A percentile compares a stretch with the other conserved stretches of the same genome.
These are phyloP conservation scores for Flaveria linearis DNA, from an alignment of 129 eudicot species.

Conservation along the genomic window DNA sequence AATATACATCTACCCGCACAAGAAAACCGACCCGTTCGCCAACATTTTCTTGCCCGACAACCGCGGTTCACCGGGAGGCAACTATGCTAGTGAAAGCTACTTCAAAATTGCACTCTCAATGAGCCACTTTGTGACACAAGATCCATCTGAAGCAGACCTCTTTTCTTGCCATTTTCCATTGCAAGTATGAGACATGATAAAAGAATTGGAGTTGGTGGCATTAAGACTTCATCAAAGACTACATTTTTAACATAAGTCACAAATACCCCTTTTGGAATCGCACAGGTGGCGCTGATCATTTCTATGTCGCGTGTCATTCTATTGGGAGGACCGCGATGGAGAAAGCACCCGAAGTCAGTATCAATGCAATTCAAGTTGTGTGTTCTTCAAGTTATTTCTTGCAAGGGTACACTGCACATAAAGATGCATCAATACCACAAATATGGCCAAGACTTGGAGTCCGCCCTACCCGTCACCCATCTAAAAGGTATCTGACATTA, in stretches of 20 bases:
- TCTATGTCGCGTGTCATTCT: constrained; percentile 89
- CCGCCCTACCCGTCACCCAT: constrained; percentile 46
- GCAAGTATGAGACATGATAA: constrained; percentile 72
- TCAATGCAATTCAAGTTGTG: constrained; percentile 90
- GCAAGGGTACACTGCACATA: constrained; percentile 67
- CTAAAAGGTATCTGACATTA: constrained; percentile 46
- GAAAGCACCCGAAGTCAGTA: constrained; percentile 55
- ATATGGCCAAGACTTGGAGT: constrained; percentile 83
- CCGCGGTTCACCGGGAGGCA: constrained; percentile 57
- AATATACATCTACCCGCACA: constrained; percentile 68
- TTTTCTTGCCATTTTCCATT: constrained; percentile 88
- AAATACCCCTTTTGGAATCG: constrained; percentile 82
- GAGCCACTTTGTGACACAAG: constrained; percentile 71
- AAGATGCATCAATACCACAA: constrained; percentile 90
- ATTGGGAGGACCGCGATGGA: constrained; percentile 80
- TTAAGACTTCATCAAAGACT: constrained; percentile 51
- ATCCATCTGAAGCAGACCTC: constrained; percentile 72
- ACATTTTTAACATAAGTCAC: constrained; percentile 47
- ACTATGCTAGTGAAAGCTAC: constrained; percentile 89
- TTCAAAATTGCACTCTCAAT: constrained; percentile 65
- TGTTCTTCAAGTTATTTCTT: constrained; percentile 86
- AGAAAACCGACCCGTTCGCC: constrained; percentile 59
- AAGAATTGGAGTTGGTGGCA: constrained; percentile 78
- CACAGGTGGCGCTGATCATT: constrained; percentile 85
- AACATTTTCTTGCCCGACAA: constrained; percentile 55